Conservation (phyloP, 108 stramenopile species). For the Nannochloropsis gaditana region DNA sequence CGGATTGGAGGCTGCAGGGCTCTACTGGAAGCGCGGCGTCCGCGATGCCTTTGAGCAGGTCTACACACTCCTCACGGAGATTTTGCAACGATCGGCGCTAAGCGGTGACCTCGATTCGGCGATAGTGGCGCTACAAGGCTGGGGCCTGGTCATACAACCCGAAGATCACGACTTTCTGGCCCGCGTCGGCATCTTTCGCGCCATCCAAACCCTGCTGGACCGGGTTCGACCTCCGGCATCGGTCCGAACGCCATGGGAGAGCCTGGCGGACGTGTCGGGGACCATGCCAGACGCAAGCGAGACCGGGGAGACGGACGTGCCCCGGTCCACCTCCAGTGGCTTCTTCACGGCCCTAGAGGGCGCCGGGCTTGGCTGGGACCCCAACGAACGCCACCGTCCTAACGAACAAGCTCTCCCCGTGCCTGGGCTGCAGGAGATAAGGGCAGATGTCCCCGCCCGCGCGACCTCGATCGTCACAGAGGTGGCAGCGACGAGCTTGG, state of each 20-base stretch:
- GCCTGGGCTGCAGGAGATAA: neutral
- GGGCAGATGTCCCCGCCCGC: constrained; percentile 18
- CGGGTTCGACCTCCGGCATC: neutral
- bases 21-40: neutral
- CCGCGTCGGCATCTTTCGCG: constrained; percentile 43
- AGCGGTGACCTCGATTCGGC: neutral
- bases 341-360: neutral
- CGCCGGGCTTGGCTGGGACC: neutral
- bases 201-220: constrained; percentile 24
- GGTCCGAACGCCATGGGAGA: neutral
- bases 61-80: constrained; percentile 23
- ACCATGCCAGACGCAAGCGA: constrained; percentile 25
- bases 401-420: neutral
- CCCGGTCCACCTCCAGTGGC: neutral
- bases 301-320: neutral
- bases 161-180: constrained; percentile 50
- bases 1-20: neutral
- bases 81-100: neutral
- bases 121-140: constrained; percentile 27
- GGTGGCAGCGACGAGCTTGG: constrained; percentile 23
- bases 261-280: neutral
- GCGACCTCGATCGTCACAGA: constrained; percentile 14
- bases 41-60: constrained; percentile 23
- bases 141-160: constrained; percentile 20
- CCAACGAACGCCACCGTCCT: neutral